Conservation (phyloP, 1,284 basidiomycete species). For the Fomitopsis palustris region DNA sequence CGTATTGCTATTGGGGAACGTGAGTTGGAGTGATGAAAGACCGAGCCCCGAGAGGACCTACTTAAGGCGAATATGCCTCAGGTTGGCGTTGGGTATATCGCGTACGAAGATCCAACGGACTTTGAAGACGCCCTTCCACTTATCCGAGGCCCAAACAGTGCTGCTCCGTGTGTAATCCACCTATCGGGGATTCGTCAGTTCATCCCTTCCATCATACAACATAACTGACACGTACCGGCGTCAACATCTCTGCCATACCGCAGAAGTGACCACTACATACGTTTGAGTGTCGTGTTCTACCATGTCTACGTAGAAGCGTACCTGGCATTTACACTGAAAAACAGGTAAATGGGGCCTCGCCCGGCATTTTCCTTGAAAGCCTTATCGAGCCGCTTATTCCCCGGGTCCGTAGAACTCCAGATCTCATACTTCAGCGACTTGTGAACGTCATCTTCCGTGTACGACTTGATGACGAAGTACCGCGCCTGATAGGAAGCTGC, state of each 20-base stretch:
- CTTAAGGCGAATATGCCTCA: conserved; percentile 84
- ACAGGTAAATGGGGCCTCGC: conserved; percentile 89
- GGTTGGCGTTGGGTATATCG: conserved; percentile 85
- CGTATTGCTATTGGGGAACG: conserved; percentile 68
- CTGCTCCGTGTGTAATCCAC: conserved; percentile 84
- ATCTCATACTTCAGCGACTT: conserved; percentile 96
- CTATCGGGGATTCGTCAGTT: conserved; percentile 25
- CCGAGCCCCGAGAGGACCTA: conserved; percentile 37
- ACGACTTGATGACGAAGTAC: conserved; percentile 96
- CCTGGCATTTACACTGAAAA: conserved; percentile 95
- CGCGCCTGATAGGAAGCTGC: conserved; percentile 53
- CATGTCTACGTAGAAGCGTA: conserved; percentile 20
- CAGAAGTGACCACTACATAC: conserved; percentile 84
- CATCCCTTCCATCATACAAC: background rate
- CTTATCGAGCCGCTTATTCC: conserved; percentile 93
- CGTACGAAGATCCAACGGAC: conserved; percentile 95
- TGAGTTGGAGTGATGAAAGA: background rate
- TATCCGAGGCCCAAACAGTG: conserved; percentile 96
- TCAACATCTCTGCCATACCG: conserved; percentile 95
- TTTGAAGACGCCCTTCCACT: conserved; percentile 98
- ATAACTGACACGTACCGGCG: conserved; percentile 47
- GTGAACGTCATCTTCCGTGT: conserved; percentile 97
- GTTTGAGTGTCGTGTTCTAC: conserved; percentile 4
- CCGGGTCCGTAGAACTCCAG: conserved; percentile 94
- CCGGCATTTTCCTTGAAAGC: conserved; percentile 89